Evolutionary conservation across 2,329 filamentous ascomycete genomes (phyloP).

Genomic region (Bipolaris sorokiniana): DNA sequence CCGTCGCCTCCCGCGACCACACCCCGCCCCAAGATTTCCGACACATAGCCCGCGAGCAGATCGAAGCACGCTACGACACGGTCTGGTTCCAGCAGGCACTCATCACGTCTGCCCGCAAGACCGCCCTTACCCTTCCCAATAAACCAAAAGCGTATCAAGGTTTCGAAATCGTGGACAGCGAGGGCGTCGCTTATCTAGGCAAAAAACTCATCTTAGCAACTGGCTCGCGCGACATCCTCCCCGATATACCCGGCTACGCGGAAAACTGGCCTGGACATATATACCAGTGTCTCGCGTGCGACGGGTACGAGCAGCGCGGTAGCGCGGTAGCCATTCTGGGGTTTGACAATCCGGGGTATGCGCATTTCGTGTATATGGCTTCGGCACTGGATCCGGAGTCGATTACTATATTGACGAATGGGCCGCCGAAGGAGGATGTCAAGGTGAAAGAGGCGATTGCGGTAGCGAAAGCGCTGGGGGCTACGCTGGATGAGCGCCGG

Average conservation of each 20-base stretch:
- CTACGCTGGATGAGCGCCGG: constrained; percentile 33
- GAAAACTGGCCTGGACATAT: constrained; percentile 58
- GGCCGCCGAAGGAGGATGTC: constrained; percentile 14
- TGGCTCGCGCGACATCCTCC: constrained; percentile 60
- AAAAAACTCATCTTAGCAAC: constrained; percentile 63
- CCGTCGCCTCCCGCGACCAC: constrained; percentile 39
- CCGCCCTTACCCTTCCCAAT: constrained; percentile 20
- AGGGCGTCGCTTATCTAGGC: constrained; percentile 55
- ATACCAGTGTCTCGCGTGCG: constrained; percentile 66
- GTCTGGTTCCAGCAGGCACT: constrained; percentile 40
- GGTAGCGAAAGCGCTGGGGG: constrained; percentile 28
- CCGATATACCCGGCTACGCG: constrained; percentile 59
- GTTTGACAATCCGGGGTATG: constrained; percentile 28
- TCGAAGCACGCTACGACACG: constrained; percentile 47
- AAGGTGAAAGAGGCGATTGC: constrained; percentile 30
- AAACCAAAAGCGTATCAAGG: constrained; percentile 32
- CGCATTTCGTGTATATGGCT: constrained; percentile 37
- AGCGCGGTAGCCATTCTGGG: constrained; percentile 37
- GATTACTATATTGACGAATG: constrained; percentile 40
- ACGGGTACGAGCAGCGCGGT: constrained; percentile 65
- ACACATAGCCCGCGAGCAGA: constrained; percentile 42
- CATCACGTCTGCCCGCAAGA: constrained; percentile 29
- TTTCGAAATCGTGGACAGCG: constrained; percentile 52
- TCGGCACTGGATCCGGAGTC: constrained; percentile 27
- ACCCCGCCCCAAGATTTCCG: constrained; percentile 36